Evolutionary conservation across 78 protist species (phyloP).

Genomic region (Polysphondylium violaceum): DNA sequence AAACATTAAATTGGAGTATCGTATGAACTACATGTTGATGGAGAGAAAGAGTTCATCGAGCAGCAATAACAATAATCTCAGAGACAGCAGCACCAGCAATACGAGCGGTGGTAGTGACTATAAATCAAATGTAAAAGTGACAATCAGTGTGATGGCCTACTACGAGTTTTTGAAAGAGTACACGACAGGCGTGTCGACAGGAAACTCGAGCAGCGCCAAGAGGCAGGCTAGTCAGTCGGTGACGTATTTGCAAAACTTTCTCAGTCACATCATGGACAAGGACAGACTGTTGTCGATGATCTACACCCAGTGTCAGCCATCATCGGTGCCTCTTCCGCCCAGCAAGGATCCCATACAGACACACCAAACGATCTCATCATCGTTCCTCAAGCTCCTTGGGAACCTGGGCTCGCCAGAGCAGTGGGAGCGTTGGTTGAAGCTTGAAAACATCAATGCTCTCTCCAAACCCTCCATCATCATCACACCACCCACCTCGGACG

Average conservation of each 20-base stretch:
- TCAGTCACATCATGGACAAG: slow-evolving; percentile 44
- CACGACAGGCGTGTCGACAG: slow-evolving; percentile 1
- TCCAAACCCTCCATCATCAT: slow-evolving; percentile 21
- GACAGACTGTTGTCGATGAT: slow-evolving; percentile 32
- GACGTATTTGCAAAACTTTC: slow-evolving; percentile 16
- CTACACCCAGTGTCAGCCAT: slow-evolving; percentile 68
- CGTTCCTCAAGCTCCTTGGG: slow-evolving; percentile 41
- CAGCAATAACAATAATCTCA: not conserved
- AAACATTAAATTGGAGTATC: slow-evolving; percentile 59
- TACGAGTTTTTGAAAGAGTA: slow-evolving; percentile 69
- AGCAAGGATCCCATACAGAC: slow-evolving; percentile 64
- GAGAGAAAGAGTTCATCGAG: not conserved
- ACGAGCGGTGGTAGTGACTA: not conserved
- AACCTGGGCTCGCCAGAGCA: slow-evolving; percentile 25
- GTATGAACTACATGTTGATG: slow-evolving; percentile 25
- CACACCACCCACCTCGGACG: not conserved
- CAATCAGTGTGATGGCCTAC: slow-evolving; percentile 60
- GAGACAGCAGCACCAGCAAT: not conserved
- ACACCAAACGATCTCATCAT: slow-evolving; percentile 40
- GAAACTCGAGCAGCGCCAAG: not conserved
- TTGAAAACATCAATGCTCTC: slow-evolving; percentile 26
- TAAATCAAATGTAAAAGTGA: slow-evolving; percentile 53
- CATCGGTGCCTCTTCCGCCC: slow-evolving; percentile 56
- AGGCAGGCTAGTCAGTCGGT: slow-evolving; percentile 11
- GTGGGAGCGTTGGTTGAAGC: slow-evolving; percentile 71